Base-by-base conservation (phyloP, 1,284 basidiomycete species). In the Microbotryum silenes-acaulis region DNA sequence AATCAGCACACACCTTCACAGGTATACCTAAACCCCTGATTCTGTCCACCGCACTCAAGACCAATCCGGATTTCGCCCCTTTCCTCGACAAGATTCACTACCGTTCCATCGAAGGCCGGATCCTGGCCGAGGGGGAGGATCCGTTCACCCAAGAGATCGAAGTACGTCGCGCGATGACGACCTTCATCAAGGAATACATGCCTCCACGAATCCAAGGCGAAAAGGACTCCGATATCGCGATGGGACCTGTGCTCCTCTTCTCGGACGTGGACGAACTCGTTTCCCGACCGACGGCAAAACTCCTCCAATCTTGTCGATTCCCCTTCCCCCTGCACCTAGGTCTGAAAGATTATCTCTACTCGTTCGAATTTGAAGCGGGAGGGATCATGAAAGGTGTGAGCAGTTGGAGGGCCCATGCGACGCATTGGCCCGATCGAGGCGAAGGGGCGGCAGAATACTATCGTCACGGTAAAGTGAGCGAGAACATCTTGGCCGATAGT, bases 201-300 rank as follows among this genome's bases (percentile, higher is more conserved):
- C 6, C 47, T 21, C 27, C n/a, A 82, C 82, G 81, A 79, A 80
- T 14, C 64, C 64, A 7, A 73, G 81, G 42, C 75, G 82, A 20
- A 74, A 71, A n/a, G 64, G 68, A 31, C 74, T 79, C 60, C 74
- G 78, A n/a, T 63, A 63, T 45, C 23, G 75, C 72, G n/a, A 71
- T 73, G 50, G 73, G 75, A 16, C 76, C 87, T 37, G 79, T 87
- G 37, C 72, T 87, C 49, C 20, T 71, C 62, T 83, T 85, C 79
- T 81, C 82, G 9, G 85, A 88, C 72, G 76, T 86, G 18, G 86
- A 87, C 73, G 85, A 87, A 74, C 80, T 87, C 56, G 82, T 85
- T 5, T 79, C 81, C 0, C 72, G 76, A 20, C 78, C 81, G 62
- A 83, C 85, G 18, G 72, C 86, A 10, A 68, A 75, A 23, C 78